Evolutionary conservation across 805 yeast genomes (phyloP), one percentile per base, ranked within the genome.

Genomic region (Nakazawaea ambrosiae): DNA sequence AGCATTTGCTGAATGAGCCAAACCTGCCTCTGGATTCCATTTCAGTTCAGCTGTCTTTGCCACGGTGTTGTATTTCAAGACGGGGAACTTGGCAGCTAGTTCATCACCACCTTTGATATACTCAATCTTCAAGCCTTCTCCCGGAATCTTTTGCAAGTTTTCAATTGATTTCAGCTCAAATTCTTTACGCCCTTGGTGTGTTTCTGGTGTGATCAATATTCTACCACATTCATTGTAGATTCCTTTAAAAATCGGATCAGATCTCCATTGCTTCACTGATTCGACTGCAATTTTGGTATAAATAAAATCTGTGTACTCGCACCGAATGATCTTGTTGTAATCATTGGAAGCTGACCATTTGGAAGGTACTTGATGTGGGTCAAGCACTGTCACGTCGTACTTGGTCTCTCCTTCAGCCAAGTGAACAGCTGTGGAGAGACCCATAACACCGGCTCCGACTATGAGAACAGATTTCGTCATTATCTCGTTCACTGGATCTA

Each of bases 331-430:
- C 46, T 72, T 70, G 46, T 71, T 71, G 36, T 57, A 57, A 43
- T 72, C 78, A 38, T 58, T 61, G 8, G 74, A 65, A 20, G 76
- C 75, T 2, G 74, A 63, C 50, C 58, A 53, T 2, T 64, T 62
- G 2, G 73, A 66, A 4, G 75, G 75, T 1, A 65, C 60, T 7
- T 59, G 52, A 41, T 57, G 55, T 8, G 58, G 54, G 48, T 68
- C 73, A n/a, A 66, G 46, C 2, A 64, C 67, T 1, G 54, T 48
- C 11, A 65, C 64, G 5, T 51, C 40, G 31, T 49, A 37, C 2
- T 54, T 46, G 9, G 57, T 66, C 15, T 49, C 46, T n/a, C n/a
- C n/a, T 20, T 48, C 41, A 1, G 58, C 57, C 3, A 66, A 48
- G 22, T 65, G 62, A 4, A 62, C 49, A 7, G 70, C 67, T 0